These are phyloP conservation scores for Lupinus albus DNA, from an alignment of 306 rosid species.

Conservation along the genomic window DNA sequence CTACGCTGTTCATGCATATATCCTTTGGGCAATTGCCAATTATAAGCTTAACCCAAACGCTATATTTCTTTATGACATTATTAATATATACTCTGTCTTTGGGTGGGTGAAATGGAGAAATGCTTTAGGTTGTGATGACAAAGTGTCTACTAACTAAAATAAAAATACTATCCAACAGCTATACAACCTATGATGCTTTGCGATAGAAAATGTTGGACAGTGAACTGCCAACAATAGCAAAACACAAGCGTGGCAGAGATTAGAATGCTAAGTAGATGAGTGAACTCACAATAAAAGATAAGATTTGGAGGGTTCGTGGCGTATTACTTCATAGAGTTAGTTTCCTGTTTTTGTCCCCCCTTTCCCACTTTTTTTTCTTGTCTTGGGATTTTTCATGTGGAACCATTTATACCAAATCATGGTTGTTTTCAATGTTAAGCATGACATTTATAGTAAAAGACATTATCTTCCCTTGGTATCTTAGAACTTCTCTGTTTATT, in stretches of 20 bases:
- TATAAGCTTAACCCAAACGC: no score
- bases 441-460: not conserved
- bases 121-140: conserved; percentile 12
- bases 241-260: not conserved
- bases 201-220: conserved; percentile 5
- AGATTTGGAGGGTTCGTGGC: conserved; percentile 22
- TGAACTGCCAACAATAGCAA: conserved; percentile 22
- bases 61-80: not conserved
- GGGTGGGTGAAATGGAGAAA: conserved; percentile 5
- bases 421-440: not conserved
- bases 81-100: conserved; percentile 14
- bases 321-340: conserved; percentile 15
- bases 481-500: conserved; percentile 17
- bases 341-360: not conserved
- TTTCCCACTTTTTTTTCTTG: conserved; percentile 21
- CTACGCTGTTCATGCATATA: conserved; percentile 5
- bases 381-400: conserved; percentile 11
- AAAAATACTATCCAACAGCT: not conserved
- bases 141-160: conserved; percentile 4
- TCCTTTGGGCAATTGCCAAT: no score
- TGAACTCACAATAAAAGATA: not conserved
- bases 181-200: not conserved
- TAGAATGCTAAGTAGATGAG: not conserved
- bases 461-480: conserved; percentile 26
- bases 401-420: conserved; percentile 18